Conservation (phyloP, 1,139 yeast species). For the Scheffersomyces segobiensis region DNA sequence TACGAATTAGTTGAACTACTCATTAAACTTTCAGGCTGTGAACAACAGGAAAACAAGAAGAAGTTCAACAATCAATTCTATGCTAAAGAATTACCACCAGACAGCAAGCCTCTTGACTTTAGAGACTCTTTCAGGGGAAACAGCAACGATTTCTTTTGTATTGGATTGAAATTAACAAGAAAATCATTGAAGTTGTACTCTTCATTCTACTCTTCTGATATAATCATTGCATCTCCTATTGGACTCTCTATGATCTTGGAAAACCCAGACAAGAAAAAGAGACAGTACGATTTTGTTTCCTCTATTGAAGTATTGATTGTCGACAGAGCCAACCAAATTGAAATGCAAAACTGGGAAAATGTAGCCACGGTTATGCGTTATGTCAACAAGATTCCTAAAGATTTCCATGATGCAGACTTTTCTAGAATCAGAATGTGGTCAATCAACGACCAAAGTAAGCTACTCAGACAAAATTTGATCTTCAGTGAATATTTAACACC, state of each 20-base stretch:
- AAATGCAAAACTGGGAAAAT: slow-evolving; percentile 95
- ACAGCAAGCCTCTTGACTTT: slow-evolving; percentile 80
- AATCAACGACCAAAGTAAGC: slow-evolving; percentile 77
- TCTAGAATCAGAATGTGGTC: slow-evolving; percentile 92
- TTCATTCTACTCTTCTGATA: slow-evolving; percentile 81
- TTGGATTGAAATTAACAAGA: slow-evolving; percentile 88
- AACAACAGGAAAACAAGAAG: slow-evolving; percentile 78
- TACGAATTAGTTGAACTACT: slow-evolving; percentile 66
- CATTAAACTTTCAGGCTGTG: slow-evolving; percentile 62
- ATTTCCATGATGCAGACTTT: slow-evolving; percentile 84
- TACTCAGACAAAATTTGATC: slow-evolving; percentile 74
- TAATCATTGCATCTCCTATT: slow-evolving; percentile 88
- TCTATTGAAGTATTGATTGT: slow-evolving; percentile 80
- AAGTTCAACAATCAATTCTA: slow-evolving; percentile 73
- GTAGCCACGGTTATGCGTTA: slow-evolving; percentile 68
- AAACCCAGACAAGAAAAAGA: slow-evolving; percentile 57
- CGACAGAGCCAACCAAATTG: slow-evolving; percentile 84
- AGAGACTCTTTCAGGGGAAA: slow-evolving; percentile 81
- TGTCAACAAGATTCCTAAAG: slow-evolving; percentile 72
- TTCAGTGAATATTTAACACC: slow-evolving; percentile 80
- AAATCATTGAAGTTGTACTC: slow-evolving; percentile 83
- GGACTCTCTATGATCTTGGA: slow-evolving; percentile 83
- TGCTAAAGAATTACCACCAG: slow-evolving; percentile 53
- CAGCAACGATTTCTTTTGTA: slow-evolving; percentile 85
- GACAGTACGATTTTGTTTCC: slow-evolving; percentile 72